Evolutionary conservation across 768 basidiomycete genomes (phyloP).

Genomic region (Boletus rubropictus): DNA sequence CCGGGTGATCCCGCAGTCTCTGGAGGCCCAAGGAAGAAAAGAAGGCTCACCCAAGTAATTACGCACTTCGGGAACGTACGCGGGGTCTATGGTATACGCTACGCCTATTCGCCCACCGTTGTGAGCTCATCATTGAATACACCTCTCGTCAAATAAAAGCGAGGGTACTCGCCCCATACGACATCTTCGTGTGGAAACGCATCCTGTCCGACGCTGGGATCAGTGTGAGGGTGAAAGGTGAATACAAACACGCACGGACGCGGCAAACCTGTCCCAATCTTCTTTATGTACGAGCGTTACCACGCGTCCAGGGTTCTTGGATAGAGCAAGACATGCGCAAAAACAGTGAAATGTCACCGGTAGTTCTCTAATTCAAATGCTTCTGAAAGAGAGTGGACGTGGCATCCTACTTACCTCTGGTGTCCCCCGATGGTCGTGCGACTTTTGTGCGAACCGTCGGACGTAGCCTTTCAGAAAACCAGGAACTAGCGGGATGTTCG

Average conservation of each 20-base stretch:
- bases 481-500: slow-evolving; percentile 39
- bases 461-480: slow-evolving; percentile 91
- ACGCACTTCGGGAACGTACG: slow-evolving; percentile 66
- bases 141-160: no score
- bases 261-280: slow-evolving; percentile 78
- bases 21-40: not conserved
- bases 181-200: slow-evolving; percentile 30
- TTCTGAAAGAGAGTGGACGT: not conserved
- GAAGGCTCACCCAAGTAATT: slow-evolving; percentile 67
- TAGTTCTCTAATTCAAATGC: not conserved
- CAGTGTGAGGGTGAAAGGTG: not conserved
- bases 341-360: not conserved
- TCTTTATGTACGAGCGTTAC: slow-evolving; percentile 85
- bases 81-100: slow-evolving; percentile 82
- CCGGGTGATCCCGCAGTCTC: not conserved
- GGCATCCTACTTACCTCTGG: slow-evolving; percentile 49
- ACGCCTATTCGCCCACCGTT: slow-evolving; percentile 44
- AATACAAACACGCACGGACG: slow-evolving; percentile 42
- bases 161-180: slow-evolving; percentile 56
- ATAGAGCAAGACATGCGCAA: not conserved
- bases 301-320: slow-evolving; percentile 77
- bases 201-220: slow-evolving; percentile 17
- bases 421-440: slow-evolving; percentile 90
- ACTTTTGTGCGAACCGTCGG: slow-evolving; percentile 83
- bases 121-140: not conserved